Percentiles rank a stretch among this genome's conserved stretches.
Conservation (phyloP, 1,284 basidiomycete genomes). For the Pascua sp. region DNA sequence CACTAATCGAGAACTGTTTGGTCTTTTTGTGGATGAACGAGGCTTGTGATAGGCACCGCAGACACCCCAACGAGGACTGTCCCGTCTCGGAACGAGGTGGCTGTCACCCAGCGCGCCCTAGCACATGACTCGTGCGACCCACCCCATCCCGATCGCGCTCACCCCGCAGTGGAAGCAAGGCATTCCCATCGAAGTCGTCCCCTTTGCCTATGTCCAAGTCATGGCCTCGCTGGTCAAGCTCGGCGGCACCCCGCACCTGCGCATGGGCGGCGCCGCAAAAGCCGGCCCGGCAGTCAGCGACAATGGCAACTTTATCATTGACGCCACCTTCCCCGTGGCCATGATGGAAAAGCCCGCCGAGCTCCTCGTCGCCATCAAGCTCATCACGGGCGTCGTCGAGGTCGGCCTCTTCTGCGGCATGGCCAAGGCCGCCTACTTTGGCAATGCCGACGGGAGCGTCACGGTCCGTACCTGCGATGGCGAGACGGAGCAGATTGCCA, state of each 20-base stretch:
- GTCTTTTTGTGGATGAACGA: too few species aligned
- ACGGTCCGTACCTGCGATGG: constrained; percentile 46
- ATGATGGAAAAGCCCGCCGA: constrained; percentile 68
- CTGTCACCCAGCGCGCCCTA: too few species aligned
- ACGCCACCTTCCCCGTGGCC: constrained; percentile 75
- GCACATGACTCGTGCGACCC: too few species aligned
- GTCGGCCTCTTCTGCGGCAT: constrained; percentile 93
- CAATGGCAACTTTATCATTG: constrained; percentile 93
- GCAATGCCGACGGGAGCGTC: constrained; percentile 63
- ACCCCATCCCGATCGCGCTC: not conserved
- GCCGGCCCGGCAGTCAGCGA: constrained; percentile 87
- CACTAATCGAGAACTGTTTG: too few species aligned
- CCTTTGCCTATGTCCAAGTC: constrained; percentile 90
- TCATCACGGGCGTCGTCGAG: constrained; percentile 94
- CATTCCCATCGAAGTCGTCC: constrained; percentile 92
- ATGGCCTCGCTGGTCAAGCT: constrained; percentile 63
- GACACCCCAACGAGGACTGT: too few species aligned
- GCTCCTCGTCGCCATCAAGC: constrained; percentile 71
- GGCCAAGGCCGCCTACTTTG: constrained; percentile 96
- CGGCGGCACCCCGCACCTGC: constrained; percentile 58
- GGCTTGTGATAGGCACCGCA: too few species aligned
- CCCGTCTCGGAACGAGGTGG: not conserved
- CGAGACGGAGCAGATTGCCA: constrained; percentile 35
- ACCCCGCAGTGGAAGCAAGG: constrained; percentile 71
- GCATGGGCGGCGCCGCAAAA: constrained; percentile 63